A percentile compares a stretch with the other conserved stretches of the same genome.
These are phyloP conservation scores for Cladosporium velox DNA, from an alignment of 2,329 filamentous ascomycete species.

Conservation along the genomic window DNA sequence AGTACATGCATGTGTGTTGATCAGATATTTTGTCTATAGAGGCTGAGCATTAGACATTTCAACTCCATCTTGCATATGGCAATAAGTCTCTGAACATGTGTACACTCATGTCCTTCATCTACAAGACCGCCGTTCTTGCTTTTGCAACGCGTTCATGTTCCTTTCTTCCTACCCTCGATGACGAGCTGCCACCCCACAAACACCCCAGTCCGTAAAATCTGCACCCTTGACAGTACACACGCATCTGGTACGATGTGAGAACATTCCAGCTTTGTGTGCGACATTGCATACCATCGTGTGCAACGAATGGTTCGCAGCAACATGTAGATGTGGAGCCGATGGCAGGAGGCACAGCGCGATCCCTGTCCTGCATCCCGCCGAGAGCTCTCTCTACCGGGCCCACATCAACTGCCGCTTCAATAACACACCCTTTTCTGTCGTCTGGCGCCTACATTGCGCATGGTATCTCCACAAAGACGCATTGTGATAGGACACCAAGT, in stretches of 20 bases:
- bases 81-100: not conserved
- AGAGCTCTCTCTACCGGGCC: conserved; percentile 5
- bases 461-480: not conserved
- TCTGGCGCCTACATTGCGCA: not conserved
- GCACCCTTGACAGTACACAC: not conserved
- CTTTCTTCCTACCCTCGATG: not conserved
- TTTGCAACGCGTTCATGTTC: not conserved
- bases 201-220: not conserved
- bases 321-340: conserved; percentile 2
- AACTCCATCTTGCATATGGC: not conserved
- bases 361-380: conserved; percentile 1
- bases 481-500: not conserved
- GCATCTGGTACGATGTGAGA: not conserved
- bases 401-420: not conserved
- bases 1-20: not conserved
- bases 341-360: not conserved
- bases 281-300: not conserved
- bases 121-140: not conserved
- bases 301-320: not conserved
- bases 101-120: not conserved
- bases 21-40: not conserved
- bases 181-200: not conserved
- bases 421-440: not conserved
- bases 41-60: not conserved
- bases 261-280: not conserved